phyloP scores from a whole-genome alignment of 2,329 filamentous ascomycete species.

The Thermothelomyces thermophilus region DNA sequence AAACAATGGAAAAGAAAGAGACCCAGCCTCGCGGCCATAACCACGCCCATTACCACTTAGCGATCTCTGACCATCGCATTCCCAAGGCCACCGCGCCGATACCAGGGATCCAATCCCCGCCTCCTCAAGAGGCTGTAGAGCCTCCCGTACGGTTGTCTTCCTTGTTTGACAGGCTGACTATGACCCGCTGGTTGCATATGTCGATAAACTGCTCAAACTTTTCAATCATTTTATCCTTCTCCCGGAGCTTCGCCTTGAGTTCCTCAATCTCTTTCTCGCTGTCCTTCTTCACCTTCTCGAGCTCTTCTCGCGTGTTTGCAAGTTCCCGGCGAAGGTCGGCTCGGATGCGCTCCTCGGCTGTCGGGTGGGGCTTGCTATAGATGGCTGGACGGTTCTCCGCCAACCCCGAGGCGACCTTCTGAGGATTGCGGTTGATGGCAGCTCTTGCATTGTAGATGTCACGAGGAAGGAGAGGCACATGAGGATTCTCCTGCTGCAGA shows the following conservation, averaged over 20 bases:
- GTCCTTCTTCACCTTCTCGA: slow-evolving; percentile 49
- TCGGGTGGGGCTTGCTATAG: slow-evolving; percentile 59
- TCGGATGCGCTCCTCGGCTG: slow-evolving; percentile 57
- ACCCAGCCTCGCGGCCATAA: neutral
- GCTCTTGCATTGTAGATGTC: slow-evolving; percentile 64
- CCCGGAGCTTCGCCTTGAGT: slow-evolving; percentile 52
- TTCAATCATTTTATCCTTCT: slow-evolving; percentile 56
- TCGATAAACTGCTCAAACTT: slow-evolving; percentile 66
- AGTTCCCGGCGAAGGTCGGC: slow-evolving; percentile 56
- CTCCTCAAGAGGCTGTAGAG: neutral
- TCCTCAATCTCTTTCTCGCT: slow-evolving; percentile 52
- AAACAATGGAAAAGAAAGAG: neutral
- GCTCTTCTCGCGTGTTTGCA: slow-evolving; percentile 50
- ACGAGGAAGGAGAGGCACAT: slow-evolving; percentile 55
- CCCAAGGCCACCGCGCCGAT: too few relatives aligned
- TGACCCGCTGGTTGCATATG: slow-evolving; percentile 61
- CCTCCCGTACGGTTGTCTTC: slow-evolving; percentile 19
- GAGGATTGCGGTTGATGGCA: slow-evolving; percentile 59
- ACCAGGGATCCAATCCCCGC: too few relatives aligned
- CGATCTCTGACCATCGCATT: neutral
- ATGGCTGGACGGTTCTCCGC: slow-evolving; percentile 58
- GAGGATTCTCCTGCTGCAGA: slow-evolving; percentile 56
- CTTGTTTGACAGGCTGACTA: slow-evolving; percentile 43
- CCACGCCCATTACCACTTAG: slow-evolving; percentile 1
- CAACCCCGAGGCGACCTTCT: slow-evolving; percentile 53